Conservation (phyloP, 202 grass and related monocot genomes). For the Sporobolus alterniflorus region DNA sequence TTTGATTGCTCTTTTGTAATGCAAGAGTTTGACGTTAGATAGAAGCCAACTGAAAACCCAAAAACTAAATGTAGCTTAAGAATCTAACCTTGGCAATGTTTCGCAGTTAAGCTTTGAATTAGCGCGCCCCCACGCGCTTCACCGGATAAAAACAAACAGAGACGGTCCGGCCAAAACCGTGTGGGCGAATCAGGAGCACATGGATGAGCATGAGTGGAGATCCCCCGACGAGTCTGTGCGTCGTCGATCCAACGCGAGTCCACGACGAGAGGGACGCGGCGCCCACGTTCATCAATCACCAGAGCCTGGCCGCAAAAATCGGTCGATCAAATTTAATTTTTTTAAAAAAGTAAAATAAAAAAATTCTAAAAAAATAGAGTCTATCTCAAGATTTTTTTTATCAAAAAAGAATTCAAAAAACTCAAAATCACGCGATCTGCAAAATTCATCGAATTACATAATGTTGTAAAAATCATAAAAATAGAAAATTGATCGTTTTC, state of each 20-base stretch:
- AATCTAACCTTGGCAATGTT: background rate
- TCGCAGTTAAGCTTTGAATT: background rate
- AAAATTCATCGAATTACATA: no score
- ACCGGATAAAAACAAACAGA: background rate
- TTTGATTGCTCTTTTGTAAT: background rate
- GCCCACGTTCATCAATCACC: background rate
- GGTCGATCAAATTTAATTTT: no score
- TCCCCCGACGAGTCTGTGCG: background rate
- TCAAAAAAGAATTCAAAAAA: no score
- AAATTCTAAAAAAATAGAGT: no score
- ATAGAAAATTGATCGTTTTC: no score
- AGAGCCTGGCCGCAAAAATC: no score
- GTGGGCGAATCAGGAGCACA: background rate
- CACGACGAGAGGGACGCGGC: conserved; percentile 2
- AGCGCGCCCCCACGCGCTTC: background rate
- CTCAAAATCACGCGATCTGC: no score
- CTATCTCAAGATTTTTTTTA: no score
- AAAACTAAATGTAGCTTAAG: no score
- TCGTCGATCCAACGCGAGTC: background rate
- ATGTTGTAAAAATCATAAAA: no score
- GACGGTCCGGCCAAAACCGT: background rate
- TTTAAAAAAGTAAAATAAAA: no score
- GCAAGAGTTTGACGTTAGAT: background rate
- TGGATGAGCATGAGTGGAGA: background rate
- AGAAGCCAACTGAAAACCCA: background rate